Evolutionary conservation across 2,329 filamentous ascomycete genomes (phyloP).

Genomic region (Ceratocystis harringtonii): DNA sequence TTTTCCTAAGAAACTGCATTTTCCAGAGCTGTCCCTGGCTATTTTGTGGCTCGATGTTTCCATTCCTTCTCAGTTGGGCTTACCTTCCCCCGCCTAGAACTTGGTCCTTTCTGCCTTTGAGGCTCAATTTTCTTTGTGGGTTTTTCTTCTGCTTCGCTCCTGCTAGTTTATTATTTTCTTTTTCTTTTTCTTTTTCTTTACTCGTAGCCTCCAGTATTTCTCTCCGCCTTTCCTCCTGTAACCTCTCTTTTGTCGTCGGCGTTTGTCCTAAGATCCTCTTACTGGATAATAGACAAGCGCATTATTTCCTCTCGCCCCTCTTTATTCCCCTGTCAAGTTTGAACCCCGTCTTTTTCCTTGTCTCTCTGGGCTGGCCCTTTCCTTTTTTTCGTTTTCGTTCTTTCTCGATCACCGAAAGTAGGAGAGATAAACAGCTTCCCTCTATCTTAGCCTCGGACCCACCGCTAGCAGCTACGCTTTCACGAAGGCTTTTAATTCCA

Average conservation of each 20-base stretch:
- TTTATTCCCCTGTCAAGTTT: not conserved
- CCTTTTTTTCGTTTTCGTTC: not conserved
- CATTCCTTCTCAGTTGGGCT: not conserved
- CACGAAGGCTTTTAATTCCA: not conserved
- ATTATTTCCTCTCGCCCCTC: not conserved
- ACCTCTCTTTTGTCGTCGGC: not conserved
- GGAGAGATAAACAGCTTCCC: not conserved
- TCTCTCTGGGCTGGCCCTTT: not conserved
- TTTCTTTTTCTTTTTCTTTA: constrained; percentile 1
- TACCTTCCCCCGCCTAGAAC: not conserved
- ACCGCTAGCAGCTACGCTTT: not conserved
- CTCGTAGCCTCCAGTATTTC: not conserved
- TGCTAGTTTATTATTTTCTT: not conserved
- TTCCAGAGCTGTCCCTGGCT: not conserved
- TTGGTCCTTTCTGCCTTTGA: not conserved
- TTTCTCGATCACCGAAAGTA: not conserved
- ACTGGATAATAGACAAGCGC: not conserved
- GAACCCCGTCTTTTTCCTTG: not conserved
- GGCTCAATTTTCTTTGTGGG: not conserved
- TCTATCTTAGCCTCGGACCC: not conserved
- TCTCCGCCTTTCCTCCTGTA: not conserved
- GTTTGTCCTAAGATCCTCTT: not conserved
- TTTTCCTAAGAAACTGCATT: not conserved
- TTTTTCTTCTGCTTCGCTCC: not conserved
- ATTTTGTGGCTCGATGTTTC: not conserved